Conservation (phyloP, 2,329 filamentous ascomycete species). For the Ceratocystis cubensis region DNA sequence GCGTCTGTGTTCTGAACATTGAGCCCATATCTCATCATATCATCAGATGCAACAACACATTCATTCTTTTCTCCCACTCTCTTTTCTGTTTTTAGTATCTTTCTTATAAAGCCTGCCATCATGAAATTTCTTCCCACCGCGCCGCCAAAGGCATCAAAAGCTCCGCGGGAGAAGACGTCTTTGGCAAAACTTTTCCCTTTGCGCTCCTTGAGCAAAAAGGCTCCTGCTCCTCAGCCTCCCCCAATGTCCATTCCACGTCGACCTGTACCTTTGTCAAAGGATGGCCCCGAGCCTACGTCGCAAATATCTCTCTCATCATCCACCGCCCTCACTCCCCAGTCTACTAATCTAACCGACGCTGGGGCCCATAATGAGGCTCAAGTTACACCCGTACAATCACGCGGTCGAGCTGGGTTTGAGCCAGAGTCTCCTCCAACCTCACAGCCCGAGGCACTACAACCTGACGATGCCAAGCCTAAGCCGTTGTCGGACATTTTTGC, state of each 20-base stretch:
- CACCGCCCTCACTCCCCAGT: conserved; percentile 19
- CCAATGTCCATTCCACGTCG: conserved; percentile 31
- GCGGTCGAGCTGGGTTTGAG: neutral
- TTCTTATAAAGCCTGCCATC: conserved; percentile 21
- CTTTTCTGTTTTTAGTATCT: neutral
- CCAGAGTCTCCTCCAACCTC: neutral
- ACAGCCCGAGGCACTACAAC: neutral
- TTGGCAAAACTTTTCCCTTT: conserved; percentile 24
- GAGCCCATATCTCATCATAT: neutral
- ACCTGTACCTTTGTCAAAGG: conserved; percentile 25
- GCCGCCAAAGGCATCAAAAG: conserved; percentile 21
- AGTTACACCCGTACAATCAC: neutral
- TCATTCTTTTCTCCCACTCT: conserved; percentile 38
- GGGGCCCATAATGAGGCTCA: neutral
- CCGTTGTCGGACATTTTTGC: conserved; percentile 29
- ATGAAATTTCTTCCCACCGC: conserved; percentile 20
- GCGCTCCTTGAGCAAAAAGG: conserved; percentile 18
- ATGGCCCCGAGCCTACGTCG: neutral
- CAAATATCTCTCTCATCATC: conserved; percentile 6
- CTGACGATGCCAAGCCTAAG: conserved; percentile 21
- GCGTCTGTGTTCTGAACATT: neutral
- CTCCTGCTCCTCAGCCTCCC: conserved; percentile 22
- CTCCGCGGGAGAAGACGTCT: conserved; percentile 21
- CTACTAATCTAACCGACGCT: neutral
- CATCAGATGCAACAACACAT: neutral